Evolutionary conservation across 495 filamentous ascomycete species (phyloP), one percentile per base, ranked within the genome.

Genomic region (Mytilinidion resinicola): DNA sequence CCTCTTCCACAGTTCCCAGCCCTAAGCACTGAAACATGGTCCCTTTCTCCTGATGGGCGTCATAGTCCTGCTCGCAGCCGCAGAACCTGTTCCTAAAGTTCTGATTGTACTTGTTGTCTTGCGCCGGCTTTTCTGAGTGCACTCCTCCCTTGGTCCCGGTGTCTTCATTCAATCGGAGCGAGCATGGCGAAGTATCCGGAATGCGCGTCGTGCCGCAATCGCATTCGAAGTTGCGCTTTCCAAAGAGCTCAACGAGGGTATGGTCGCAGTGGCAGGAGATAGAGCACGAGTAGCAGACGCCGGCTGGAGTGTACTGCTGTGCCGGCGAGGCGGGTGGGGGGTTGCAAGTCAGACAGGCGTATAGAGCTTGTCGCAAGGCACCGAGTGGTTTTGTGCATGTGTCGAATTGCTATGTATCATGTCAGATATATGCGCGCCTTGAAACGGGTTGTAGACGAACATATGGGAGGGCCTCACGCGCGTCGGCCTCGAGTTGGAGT

Each of bases 11-110:
- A 0, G 83, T 85, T 0, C 90, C 91, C 4, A 99, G 78, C 0
- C 91, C 90, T 1, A 97, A 70, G 70, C 95, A 99, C 73, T 99
- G 95, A 69, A 92, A 97, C 95, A 99, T 99, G n/a, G 90, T 96
- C 1, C 93, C 93, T 63, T 90, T 91, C 71, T 99, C 90, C 67
- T 85, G 76, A 41, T 90, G 75, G 0, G 90, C 81, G 65, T 95
- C 84, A 67, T 99, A 99, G 52, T 90, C 79, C 65, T 90, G 83
- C 30, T 79, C 82, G 67, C 95, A 99, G 11, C 87, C 89, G 70
- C 95, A 99, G 72, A 97, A 99, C 52, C 81, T 80, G 61, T 96
- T 96, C 62, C 81, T 81, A 62, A 92, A 97, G 72, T 99, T 99
- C 37, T 96, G 86, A 66, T 96, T 95, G 73, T 97, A 97, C 63